These are phyloP conservation scores for Metarhizium humberi DNA, from an alignment of 2,329 filamentous ascomycete genomes.

Conservation along the genomic window DNA sequence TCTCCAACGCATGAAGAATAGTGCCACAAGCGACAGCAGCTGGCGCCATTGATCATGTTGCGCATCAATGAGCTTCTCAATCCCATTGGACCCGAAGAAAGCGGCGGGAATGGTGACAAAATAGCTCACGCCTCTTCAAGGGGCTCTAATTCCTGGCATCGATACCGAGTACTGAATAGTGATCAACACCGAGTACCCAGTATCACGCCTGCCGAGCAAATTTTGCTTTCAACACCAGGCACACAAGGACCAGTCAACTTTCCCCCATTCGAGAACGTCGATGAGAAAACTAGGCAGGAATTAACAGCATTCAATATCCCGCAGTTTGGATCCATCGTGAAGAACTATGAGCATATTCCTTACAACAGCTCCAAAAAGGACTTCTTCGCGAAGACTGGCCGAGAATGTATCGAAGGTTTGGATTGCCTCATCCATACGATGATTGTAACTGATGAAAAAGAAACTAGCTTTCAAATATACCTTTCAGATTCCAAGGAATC, in stretches of 20 bases:
- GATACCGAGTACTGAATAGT: background rate
- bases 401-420: constrained; percentile 81
- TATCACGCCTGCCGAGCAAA: background rate
- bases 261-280: constrained; percentile 60
- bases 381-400: constrained; percentile 76
- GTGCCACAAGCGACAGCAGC: background rate
- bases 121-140: background rate
- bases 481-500: constrained; percentile 61
- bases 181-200: background rate
- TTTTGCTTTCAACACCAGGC: background rate
- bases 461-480: constrained; percentile 70
- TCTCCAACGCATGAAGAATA: background rate
- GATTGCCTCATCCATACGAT: background rate
- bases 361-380: constrained; percentile 91
- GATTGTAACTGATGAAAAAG: background rate
- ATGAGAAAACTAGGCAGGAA: constrained; percentile 44
- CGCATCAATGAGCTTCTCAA: background rate
- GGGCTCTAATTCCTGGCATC: background rate
- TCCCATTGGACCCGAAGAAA: background rate
- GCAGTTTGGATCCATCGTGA: constrained; percentile 53
- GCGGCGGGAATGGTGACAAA: background rate
- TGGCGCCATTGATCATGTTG: background rate
- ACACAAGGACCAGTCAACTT: constrained; percentile 44
- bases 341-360: constrained; percentile 68
- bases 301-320: constrained; percentile 57